phyloP scores from a whole-genome alignment of 768 basidiomycete genomes.

The Rubroboletus satanas region DNA sequence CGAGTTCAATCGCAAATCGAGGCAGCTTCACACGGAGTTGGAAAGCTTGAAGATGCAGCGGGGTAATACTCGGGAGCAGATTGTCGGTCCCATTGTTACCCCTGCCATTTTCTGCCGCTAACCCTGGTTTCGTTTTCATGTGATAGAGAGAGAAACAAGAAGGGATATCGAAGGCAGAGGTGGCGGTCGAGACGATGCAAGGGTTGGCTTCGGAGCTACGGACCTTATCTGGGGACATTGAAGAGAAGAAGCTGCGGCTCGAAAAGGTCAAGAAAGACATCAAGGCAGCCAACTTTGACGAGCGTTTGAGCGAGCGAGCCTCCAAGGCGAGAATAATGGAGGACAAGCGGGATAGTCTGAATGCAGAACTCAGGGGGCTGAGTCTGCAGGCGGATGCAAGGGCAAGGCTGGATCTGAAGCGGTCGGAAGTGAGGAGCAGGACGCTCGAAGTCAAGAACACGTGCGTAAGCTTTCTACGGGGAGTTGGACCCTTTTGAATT shows the following conservation, averaged over 20 bases:
- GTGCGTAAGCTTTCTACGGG: slow-evolving; percentile 40
- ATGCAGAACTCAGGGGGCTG: slow-evolving; percentile 63
- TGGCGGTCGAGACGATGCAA: slow-evolving; percentile 53
- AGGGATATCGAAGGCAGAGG: slow-evolving; percentile 51
- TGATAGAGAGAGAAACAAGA: slow-evolving; percentile 47
- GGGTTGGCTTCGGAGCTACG: slow-evolving; percentile 51
- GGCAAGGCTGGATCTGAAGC: slow-evolving; percentile 74
- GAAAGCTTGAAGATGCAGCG: slow-evolving; percentile 54
- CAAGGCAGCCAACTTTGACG: slow-evolving; percentile 59
- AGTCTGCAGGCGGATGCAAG: slow-evolving; percentile 78
- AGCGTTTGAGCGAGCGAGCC: slow-evolving; percentile 52
- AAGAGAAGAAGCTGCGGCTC: slow-evolving; percentile 61
- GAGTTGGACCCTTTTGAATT: not conserved
- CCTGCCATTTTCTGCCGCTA: not conserved
- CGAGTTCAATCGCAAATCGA: slow-evolving; percentile 60
- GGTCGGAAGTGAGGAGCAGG: slow-evolving; percentile 62
- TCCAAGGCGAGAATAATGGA: slow-evolving; percentile 59
- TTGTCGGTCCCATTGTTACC: slow-evolving; percentile 39
- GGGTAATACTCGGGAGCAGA: slow-evolving; percentile 49
- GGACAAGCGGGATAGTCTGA: slow-evolving; percentile 63
- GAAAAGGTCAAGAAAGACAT: slow-evolving; percentile 59
- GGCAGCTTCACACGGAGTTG: slow-evolving; percentile 52
- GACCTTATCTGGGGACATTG: slow-evolving; percentile 56
- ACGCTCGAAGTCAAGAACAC: slow-evolving; percentile 60
- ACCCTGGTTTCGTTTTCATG: not conserved